Conservation (phyloP, 2,329 filamentous ascomycete genomes). For the Sporothrix humicola region DNA sequence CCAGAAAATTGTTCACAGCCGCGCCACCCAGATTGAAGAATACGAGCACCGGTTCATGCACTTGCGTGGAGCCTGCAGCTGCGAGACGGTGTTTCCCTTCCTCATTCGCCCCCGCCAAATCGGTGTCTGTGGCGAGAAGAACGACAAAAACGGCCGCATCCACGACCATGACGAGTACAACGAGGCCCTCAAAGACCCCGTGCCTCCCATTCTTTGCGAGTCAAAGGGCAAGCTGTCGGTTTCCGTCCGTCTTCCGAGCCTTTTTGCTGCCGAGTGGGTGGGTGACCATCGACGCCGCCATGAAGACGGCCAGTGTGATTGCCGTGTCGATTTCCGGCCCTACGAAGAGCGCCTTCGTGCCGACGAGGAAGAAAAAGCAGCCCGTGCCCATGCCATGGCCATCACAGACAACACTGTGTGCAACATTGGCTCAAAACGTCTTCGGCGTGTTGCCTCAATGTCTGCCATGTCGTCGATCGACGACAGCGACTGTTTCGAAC, state of each 20-base stretch:
- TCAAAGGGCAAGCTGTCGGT: conserved; percentile 21
- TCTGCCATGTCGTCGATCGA: neutral
- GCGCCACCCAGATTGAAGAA: conserved; percentile 50
- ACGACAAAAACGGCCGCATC: neutral
- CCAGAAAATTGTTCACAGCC: conserved; percentile 48
- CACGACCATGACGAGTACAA: neutral
- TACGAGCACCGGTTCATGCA: conserved; percentile 54
- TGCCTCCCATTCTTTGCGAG: conserved; percentile 31
- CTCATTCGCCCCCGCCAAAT: conserved; percentile 46
- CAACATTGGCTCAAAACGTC: neutral
- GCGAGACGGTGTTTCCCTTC: conserved; percentile 48
- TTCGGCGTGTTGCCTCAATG: conserved; percentile 13
- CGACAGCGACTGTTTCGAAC: neutral
- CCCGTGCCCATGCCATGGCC: neutral
- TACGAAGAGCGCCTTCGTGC: conserved; percentile 39
- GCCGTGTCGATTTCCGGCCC: conserved; percentile 44
- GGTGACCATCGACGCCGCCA: conserved; percentile 49
- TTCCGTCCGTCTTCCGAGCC: conserved; percentile 44
- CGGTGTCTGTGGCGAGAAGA: conserved; percentile 22
- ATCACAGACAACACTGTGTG: neutral
- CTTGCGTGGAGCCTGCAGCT: conserved; percentile 51
- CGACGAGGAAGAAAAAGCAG: neutral
- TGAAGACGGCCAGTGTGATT: conserved; percentile 45
- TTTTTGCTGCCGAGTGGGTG: conserved; percentile 52
- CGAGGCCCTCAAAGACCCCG: neutral